Evolutionary conservation across 495 filamentous ascomycete species (phyloP), one percentile per base, ranked within the genome.

Genomic region (Trichoderma asperelloides): DNA sequence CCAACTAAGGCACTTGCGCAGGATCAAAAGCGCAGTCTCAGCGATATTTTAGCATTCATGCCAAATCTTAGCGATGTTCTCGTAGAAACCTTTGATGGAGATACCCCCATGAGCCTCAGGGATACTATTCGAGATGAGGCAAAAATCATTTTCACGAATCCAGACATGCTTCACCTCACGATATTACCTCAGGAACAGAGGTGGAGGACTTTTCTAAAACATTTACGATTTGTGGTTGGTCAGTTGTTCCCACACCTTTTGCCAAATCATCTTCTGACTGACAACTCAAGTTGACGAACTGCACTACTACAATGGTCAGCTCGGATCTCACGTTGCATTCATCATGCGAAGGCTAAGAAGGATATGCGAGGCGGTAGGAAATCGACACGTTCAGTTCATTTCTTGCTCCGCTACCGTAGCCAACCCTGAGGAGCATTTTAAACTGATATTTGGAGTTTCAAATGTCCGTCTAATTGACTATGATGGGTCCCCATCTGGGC

Each of bases 321-420:
- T 99, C 76, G 95, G 95, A 1, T 91, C 92, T 0, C 95, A 99
- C 74, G 89, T 98, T 45, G 91, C 95, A 0, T 89, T 96, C 67
- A 91, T 99, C 69, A 98, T 99, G 95, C 84, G 96, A 49, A 83
- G 95, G 60, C 80, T 99, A 43, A 82, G 96, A 51, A 81, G 95
- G 68, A 90, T 97, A 69, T 98, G 95, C 73, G 91, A 93, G 12
- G 92, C 95, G 2, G 81, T 99, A 18, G 96, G 95, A 11, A 99
- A 99, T 74, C 80, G 86, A 13, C 85, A 88, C 70, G 87, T 98
- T 65, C 92, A 89, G 71, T 99, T 99, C 70, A 90, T 99, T 65
- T 97, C 93, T 16, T 99, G 95, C 76, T 98, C 96, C 60, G 95
- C 95, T 12, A 99, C 95, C 0, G 93, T 99, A 60, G 91, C 94